Evolutionary conservation across 2,329 filamentous ascomycete genomes (phyloP), one percentile per base, ranked within the genome.

Genomic region (Laburnicola sp.): DNA sequence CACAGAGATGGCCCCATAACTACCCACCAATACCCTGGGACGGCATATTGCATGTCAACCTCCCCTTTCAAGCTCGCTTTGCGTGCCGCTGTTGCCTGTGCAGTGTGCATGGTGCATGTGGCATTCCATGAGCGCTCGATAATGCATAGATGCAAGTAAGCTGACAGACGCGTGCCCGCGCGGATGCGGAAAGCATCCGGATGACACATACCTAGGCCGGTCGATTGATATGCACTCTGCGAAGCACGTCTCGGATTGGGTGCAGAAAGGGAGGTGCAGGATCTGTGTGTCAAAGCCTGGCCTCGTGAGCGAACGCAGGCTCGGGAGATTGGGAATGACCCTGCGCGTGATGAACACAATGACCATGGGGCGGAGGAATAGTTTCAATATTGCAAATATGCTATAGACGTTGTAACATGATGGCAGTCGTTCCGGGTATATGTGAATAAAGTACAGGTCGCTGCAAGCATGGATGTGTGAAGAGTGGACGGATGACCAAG

Each of bases 381-480:
- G 2, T 3, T 21, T 25, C 35, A 25, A 34, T 25, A 22, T 16
- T 26, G 31, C 28, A 34, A 16, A 44, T 16, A 44, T 35, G 41
- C 41, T 44, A 44, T 25, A n/a, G 41, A 34, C 35, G 30, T 31
- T 25, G 16, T 16, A 16, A n/a, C 34, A 21, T 26, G 26, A 35
- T 34, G 22, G 35, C 34, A 27, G 41, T 35, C 21, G 41, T 44
- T 16, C 30, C 30, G 41, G 41, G 41, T 44, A 44, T 44, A 44
- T 44, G 40, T n/a, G 35, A 35, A 21, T 44, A 44, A 22, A 44
- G 28, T 44, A 44, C 41, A 44, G 30, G 30, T 25, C 16, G 27
- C 25, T 43, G 40, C 40, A 10, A 30, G 10, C 40, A 32, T 44
- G 41, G 26, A 44, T 44, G 41, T 31, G 30, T 44, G 22, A 26